phyloP scores from a whole-genome alignment of 495 filamentous ascomycete genomes.

The Aspergillus diversus region DNA sequence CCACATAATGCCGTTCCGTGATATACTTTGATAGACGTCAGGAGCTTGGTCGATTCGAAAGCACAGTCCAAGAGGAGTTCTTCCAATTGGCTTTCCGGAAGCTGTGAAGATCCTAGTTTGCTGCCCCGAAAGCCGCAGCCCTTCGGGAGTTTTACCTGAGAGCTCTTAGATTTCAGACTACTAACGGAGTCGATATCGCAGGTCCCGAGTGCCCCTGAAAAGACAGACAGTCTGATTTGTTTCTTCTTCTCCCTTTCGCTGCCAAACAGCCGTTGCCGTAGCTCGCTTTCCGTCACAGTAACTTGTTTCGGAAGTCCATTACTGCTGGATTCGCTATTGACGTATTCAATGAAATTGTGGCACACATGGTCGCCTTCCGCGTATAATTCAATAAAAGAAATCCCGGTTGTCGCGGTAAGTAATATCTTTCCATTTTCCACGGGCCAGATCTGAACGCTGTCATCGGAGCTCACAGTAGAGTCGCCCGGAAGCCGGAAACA shows the following conservation, averaged over 20 bases:
- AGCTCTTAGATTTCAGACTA: conserved; percentile 67
- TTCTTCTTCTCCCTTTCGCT: conserved; percentile 72
- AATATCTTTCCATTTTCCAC: conserved; percentile 80
- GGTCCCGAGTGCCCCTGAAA: conserved; percentile 73
- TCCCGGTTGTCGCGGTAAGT: conserved; percentile 77
- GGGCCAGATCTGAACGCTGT: conserved; percentile 85
- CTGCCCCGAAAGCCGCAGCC: conserved; percentile 76
- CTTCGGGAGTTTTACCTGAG: conserved; percentile 74
- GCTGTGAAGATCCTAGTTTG: conserved; percentile 72
- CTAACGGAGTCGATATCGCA: conserved; percentile 75
- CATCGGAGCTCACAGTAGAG: conserved; percentile 62
- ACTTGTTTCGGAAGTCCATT: conserved; percentile 70
- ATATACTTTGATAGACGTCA: conserved; percentile 76
- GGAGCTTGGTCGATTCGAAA: conserved; percentile 68
- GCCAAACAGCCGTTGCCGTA: conserved; percentile 64
- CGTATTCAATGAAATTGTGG: conserved; percentile 77
- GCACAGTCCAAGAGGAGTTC: conserved; percentile 77
- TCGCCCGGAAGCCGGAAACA: conserved; percentile 87
- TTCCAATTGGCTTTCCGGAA: conserved; percentile 71
- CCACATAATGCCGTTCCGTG: conserved; percentile 81
- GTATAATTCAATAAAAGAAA: conserved; percentile 82
- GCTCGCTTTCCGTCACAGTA: conserved; percentile 71
- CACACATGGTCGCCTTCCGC: conserved; percentile 75
- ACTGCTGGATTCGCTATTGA: conserved; percentile 59
- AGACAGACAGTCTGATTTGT: conserved; percentile 69